phyloP scores from a whole-genome alignment of 2,329 filamentous ascomycete genomes.

The Botrytis aclada region DNA sequence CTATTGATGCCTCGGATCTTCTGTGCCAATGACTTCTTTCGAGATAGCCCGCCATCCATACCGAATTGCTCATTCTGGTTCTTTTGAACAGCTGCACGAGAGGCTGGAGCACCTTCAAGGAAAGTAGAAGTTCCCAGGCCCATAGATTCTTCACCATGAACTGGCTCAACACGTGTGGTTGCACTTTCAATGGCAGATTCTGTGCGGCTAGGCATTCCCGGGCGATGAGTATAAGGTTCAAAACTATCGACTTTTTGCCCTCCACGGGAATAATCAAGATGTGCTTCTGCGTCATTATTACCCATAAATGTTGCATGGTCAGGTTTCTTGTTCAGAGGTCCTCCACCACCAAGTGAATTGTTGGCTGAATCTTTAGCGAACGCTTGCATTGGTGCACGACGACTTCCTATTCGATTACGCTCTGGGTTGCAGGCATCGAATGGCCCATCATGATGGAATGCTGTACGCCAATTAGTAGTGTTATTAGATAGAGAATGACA shows the following conservation, averaged over 20 bases:
- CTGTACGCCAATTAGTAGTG: slow-evolving; percentile 46
- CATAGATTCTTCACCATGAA: slow-evolving; percentile 80
- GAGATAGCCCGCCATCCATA: slow-evolving; percentile 64
- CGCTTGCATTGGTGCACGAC: slow-evolving; percentile 89
- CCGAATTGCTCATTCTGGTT: slow-evolving; percentile 60
- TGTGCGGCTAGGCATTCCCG: slow-evolving; percentile 30
- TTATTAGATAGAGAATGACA: neutral
- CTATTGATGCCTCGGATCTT: slow-evolving; percentile 81
- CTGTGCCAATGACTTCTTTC: slow-evolving; percentile 94
- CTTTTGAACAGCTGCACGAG: slow-evolving; percentile 72
- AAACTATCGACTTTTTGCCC: slow-evolving; percentile 40
- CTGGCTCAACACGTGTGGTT: slow-evolving; percentile 60
- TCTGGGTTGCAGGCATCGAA: slow-evolving; percentile 96
- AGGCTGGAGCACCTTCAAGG: slow-evolving; percentile 87
- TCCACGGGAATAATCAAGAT: slow-evolving; percentile 66
- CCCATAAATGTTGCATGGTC: slow-evolving; percentile 90
- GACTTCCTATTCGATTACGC: slow-evolving; percentile 80
- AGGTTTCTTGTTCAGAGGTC: slow-evolving; percentile 75
- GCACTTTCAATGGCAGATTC: slow-evolving; percentile 62
- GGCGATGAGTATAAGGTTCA: slow-evolving; percentile 43
- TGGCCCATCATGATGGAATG: slow-evolving; percentile 96
- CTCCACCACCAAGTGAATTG: slow-evolving; percentile 84
- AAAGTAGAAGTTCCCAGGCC: slow-evolving; percentile 94
- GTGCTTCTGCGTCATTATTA: slow-evolving; percentile 64
- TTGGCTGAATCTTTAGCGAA: slow-evolving; percentile 92